These are phyloP conservation scores for Cutaneotrichosporon curvatum DNA, from an alignment of 1,284 basidiomycete genomes.

Conservation along the genomic window DNA sequence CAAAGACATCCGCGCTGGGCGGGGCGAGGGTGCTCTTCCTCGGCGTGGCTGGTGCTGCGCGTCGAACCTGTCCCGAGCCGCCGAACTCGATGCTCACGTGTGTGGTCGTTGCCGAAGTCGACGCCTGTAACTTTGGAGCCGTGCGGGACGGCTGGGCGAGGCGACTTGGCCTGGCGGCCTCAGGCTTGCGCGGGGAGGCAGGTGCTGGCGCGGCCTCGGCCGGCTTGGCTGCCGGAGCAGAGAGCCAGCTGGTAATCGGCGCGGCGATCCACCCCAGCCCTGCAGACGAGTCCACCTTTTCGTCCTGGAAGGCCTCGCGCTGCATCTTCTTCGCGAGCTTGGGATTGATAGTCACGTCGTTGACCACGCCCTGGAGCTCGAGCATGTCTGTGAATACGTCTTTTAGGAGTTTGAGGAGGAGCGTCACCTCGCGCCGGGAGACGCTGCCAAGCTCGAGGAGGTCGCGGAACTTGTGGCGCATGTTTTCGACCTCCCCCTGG, in stretches of 20 bases:
- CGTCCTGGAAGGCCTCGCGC: slow-evolving; percentile 52
- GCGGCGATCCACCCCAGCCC: slow-evolving; percentile 63
- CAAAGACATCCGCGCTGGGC: slow-evolving; percentile 1
- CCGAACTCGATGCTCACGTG: slow-evolving; percentile 92
- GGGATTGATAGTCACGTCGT: slow-evolving; percentile 86
- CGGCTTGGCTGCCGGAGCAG: slow-evolving; percentile 27
- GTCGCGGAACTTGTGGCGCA: slow-evolving; percentile 67
- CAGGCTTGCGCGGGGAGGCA: slow-evolving; percentile 7
- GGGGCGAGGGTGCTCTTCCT: slow-evolving; percentile 1
- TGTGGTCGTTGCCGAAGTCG: slow-evolving; percentile 72
- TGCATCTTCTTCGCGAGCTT: slow-evolving; percentile 63
- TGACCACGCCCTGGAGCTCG: slow-evolving; percentile 71
- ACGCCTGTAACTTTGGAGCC: slow-evolving; percentile 68
- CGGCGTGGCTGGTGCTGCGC: slow-evolving; percentile 55
- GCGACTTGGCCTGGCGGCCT: neutral
- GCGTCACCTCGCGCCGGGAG: slow-evolving; percentile 72
- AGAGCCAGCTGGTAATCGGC: slow-evolving; percentile 45
- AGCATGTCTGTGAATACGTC: slow-evolving; percentile 80
- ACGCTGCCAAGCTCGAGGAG: slow-evolving; percentile 57
- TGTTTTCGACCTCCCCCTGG: slow-evolving; percentile 60
- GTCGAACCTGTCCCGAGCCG: slow-evolving; percentile 59
- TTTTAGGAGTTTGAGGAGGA: slow-evolving; percentile 74
- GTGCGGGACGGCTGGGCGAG: slow-evolving; percentile 42
- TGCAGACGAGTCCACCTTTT: slow-evolving; percentile 48
- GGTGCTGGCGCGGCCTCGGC: slow-evolving; percentile 6